Conservation (phyloP, 164 flowering plant species). For the Umbilicus rupestris region DNA sequence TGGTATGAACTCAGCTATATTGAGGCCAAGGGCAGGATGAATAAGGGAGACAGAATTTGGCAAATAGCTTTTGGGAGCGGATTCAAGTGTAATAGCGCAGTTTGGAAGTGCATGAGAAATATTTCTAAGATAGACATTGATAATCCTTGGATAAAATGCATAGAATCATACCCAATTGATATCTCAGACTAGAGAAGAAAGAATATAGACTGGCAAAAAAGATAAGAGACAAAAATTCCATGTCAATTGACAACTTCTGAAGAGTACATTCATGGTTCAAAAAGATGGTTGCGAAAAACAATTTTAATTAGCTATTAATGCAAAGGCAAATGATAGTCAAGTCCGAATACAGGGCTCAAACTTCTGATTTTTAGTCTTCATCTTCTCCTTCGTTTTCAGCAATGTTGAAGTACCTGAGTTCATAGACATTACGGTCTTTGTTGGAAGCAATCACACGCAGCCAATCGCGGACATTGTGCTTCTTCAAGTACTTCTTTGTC, state of each 20-base stretch:
- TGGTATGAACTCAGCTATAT: constrained; percentile 34
- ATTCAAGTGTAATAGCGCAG: constrained; percentile 28
- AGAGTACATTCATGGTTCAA: background rate
- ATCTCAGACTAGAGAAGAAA: background rate
- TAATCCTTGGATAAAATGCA: constrained; percentile 17
- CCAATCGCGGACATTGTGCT: constrained; percentile 70
- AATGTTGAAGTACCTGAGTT: constrained; percentile 62
- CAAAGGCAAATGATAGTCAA: background rate
- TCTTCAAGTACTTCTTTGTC: constrained; percentile 72
- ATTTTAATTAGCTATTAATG: background rate
- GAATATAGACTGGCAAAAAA: background rate
- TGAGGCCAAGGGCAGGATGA: constrained; percentile 31
- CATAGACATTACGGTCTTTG: constrained; percentile 55
- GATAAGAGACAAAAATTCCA: background rate
- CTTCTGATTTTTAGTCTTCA: constrained; percentile 27
- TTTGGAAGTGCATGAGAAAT: constrained; percentile 18
- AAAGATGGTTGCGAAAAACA: background rate
- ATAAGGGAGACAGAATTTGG: constrained; percentile 25
- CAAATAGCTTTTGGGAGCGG: constrained; percentile 28
- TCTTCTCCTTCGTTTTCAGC: constrained; percentile 69
- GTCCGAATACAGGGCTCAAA: background rate
- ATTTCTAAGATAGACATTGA: background rate
- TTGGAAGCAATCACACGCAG: constrained; percentile 60
- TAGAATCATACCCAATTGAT: constrained; percentile 12
- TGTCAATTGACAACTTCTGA: background rate